Percentiles rank a stretch among this genome's conserved stretches.
These are phyloP conservation scores for Cantharellus cinnabarinus DNA, from an alignment of 768 basidiomycete species.

Conservation along the genomic window DNA sequence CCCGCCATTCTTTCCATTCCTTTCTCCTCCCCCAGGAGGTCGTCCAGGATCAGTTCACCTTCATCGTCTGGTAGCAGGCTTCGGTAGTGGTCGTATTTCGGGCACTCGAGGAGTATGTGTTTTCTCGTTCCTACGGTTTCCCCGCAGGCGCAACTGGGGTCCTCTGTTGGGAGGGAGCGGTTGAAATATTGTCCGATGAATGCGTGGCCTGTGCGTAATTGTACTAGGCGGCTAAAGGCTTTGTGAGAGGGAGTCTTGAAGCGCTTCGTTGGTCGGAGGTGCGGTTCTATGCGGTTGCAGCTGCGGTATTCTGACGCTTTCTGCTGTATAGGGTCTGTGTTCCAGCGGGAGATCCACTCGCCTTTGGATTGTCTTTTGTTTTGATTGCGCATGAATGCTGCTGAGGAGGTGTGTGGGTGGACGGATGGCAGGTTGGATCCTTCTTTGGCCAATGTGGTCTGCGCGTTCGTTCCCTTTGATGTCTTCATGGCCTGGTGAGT, in stretches of 20 bases:
- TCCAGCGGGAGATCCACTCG: not conserved
- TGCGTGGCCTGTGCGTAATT: conserved; percentile 14
- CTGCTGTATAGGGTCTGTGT: not conserved
- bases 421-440: not conserved
- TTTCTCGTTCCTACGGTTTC: conserved; percentile 11
- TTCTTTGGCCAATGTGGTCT: conserved; percentile 4
- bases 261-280: not conserved
- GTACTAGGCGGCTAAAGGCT: not conserved
- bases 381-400: not conserved
- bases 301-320: not conserved
- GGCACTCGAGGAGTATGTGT: conserved; percentile 14
- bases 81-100: not conserved
- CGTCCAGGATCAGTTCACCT: no score
- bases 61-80: no score
- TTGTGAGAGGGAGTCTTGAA: not conserved
- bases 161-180: conserved; percentile 10
- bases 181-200: conserved; percentile 15
- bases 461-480: conserved; percentile 1
- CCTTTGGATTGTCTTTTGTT: not conserved
- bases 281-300: not conserved
- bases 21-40: no score
- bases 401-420: not conserved
- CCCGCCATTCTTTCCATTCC: no score
- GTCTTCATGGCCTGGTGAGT: conserved; percentile 1
- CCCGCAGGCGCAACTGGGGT: conserved; percentile 13